Evolutionary conservation across 2,329 filamentous ascomycete species (phyloP).

Genomic region (Venturia aucupariae): DNA sequence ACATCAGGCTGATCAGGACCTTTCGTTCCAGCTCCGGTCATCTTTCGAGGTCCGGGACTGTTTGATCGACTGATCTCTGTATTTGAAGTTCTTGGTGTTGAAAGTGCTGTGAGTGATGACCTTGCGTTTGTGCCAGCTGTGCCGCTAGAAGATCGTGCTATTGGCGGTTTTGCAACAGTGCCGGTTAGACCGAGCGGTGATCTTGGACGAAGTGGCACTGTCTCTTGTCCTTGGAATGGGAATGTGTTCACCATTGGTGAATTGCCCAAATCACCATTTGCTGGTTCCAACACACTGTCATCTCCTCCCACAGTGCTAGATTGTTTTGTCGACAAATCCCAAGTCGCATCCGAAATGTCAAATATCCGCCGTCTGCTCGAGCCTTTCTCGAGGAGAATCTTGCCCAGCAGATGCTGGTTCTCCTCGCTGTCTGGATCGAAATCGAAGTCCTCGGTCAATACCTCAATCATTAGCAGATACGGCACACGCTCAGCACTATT

Average conservation of each 20-base stretch:
- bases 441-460: conserved; percentile 71
- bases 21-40: conserved; percentile 49
- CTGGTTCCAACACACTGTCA: conserved; percentile 79
- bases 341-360: conserved; percentile 53
- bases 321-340: conserved; percentile 23
- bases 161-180: conserved; percentile 1
- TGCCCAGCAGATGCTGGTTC: conserved; percentile 58
- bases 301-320: conserved; percentile 36
- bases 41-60: conserved; percentile 54
- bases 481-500: conserved; percentile 84
- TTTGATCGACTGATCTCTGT: conserved; percentile 57
- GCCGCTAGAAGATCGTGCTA: conserved; percentile 48
- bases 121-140: conserved; percentile 41
- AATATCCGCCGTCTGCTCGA: conserved; percentile 41
- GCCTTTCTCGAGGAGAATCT: conserved; percentile 57
- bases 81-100: conserved; percentile 62
- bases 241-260: conserved; percentile 54
- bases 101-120: conserved; percentile 50
- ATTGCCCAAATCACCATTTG: conserved; percentile 66
- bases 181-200: conserved; percentile 12
- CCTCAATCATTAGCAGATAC: conserved; percentile 76
- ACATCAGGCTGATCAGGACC: conserved; percentile 68
- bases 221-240: conserved; percentile 17
- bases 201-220: conserved; percentile 35
- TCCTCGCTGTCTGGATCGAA: conserved; percentile 68